phyloP scores from a whole-genome alignment of 202 grass and related monocot genomes.

The Hordeum pubiflorum region DNA sequence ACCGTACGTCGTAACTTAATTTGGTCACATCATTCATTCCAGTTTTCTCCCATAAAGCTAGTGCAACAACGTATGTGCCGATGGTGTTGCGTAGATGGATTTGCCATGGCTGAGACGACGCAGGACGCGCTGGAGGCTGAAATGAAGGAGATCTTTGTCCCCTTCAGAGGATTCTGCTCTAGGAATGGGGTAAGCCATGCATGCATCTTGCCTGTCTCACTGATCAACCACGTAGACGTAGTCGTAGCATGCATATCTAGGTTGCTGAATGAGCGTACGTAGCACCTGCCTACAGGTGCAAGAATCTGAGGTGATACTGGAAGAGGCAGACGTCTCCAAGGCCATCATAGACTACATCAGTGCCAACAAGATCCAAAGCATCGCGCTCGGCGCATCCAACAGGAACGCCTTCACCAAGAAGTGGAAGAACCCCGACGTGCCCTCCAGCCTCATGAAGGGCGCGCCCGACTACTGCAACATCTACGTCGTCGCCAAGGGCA shows the following conservation, averaged over 20 bases:
- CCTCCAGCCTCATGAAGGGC: conserved; percentile 53
- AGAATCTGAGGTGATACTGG: conserved; percentile 63
- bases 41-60: too few species aligned
- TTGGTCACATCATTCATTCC: neutral
- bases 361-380: conserved; percentile 57
- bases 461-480: conserved; percentile 84
- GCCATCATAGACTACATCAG: conserved; percentile 67
- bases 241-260: too few species aligned
- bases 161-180: conserved; percentile 59
- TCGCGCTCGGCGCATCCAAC: conserved; percentile 66
- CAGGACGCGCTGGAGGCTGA: conserved; percentile 57
- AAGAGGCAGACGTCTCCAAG: conserved; percentile 68
- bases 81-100: conserved; percentile 42
- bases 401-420: conserved; percentile 79
- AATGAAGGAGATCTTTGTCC: conserved; percentile 57
- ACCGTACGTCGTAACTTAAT: conserved; percentile 43
- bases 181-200: conserved; percentile 28
- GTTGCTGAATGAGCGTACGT: too few species aligned
- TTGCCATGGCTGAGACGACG: conserved; percentile 41
- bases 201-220: neutral
- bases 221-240: too few species aligned
- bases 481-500: conserved; percentile 67
- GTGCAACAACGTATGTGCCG: neutral
- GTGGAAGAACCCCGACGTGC: conserved; percentile 77
- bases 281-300: conserved; percentile 31